A percentile compares a stretch with the other conserved stretches of the same genome.
phyloP scores from a whole-genome alignment of 139 green algal genomes.

The Penium margaritaceum region DNA sequence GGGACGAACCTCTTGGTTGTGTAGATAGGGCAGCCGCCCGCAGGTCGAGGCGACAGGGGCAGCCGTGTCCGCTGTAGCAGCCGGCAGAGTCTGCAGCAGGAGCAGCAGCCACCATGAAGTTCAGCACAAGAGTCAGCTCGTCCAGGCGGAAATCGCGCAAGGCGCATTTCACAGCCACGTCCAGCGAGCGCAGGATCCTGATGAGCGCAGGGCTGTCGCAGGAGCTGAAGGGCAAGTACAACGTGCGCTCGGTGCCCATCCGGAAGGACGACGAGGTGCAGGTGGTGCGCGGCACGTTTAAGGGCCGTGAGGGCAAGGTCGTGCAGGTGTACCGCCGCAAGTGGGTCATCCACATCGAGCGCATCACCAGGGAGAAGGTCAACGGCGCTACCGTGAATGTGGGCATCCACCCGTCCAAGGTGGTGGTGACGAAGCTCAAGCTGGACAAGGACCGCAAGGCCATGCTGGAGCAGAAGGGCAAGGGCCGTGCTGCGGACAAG shows the following conservation, averaged over 20 bases:
- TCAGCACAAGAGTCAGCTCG: constrained; percentile 62
- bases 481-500: constrained; percentile 58
- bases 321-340: constrained; percentile 94
- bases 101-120: too few relatives aligned
- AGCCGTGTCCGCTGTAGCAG: too few relatives aligned
- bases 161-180: constrained; percentile 94
- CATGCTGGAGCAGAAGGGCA: constrained; percentile 85
- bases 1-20: too few relatives aligned
- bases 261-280: constrained; percentile 98
- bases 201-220: constrained; percentile 86
- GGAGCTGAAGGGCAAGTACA: constrained; percentile 87
- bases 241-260: constrained; percentile 75
- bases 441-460: constrained; percentile 89
- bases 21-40: too few relatives aligned
- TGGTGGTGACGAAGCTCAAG: constrained; percentile 98
- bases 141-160: constrained; percentile 90
- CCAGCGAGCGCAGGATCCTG: constrained; percentile 75
- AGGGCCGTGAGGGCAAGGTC: constrained; percentile 94
- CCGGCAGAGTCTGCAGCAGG: too few relatives aligned
- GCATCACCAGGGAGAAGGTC: constrained; percentile 95
- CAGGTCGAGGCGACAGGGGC: too few relatives aligned
- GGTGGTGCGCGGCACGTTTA: constrained; percentile 90
- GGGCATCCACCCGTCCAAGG: constrained; percentile 93
- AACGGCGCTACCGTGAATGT: constrained; percentile 93
- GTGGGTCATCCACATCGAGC: constrained; percentile 99